These are phyloP conservation scores for Phytophthora boehmeriae DNA, from an alignment of 352 stramenopile species.

Conservation along the genomic window DNA sequence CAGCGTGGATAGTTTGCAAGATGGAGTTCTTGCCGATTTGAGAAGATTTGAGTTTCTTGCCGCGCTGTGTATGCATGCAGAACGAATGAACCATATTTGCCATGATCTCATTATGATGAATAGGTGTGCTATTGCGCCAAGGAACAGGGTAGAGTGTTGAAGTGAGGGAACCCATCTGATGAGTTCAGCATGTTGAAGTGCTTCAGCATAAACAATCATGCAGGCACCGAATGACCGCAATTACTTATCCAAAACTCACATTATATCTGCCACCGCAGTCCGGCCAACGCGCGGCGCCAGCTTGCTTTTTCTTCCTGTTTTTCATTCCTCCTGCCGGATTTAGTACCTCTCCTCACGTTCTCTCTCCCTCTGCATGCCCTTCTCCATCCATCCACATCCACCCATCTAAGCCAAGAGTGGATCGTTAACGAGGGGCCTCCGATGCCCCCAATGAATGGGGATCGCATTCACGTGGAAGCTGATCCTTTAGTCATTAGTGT, in stretches of 20 bases:
- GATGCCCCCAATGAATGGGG: conserved; percentile 25
- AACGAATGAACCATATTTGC: neutral
- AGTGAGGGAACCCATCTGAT: neutral
- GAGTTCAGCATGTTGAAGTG: neutral
- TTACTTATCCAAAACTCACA: conserved; percentile 43
- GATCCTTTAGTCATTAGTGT: conserved; percentile 38
- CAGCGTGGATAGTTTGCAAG: conserved; percentile 18
- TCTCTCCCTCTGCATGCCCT: conserved; percentile 8
- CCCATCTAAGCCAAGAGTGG: conserved; percentile 16
- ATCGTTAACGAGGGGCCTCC: conserved; percentile 20
- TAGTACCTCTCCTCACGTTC: conserved; percentile 10
- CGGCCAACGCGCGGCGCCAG: conserved; percentile 15
- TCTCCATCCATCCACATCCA: conserved; percentile 17
- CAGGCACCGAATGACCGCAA: conserved; percentile 8
- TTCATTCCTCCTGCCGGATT: conserved; percentile 21
- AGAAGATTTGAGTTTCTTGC: conserved; percentile 29
- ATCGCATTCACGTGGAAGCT: conserved; percentile 31
- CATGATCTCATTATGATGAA: neutral
- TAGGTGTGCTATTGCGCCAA: neutral
- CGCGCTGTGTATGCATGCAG: conserved; percentile 1
- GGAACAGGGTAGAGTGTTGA: neutral
- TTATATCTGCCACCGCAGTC: conserved; percentile 35
- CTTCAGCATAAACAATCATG: neutral
- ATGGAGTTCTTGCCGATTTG: conserved; percentile 19
- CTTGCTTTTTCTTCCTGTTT: conserved; percentile 25